phyloP scores from a whole-genome alignment of 225 moss, liverwort and hornwort genomes.

The Physcomitrium patens region DNA sequence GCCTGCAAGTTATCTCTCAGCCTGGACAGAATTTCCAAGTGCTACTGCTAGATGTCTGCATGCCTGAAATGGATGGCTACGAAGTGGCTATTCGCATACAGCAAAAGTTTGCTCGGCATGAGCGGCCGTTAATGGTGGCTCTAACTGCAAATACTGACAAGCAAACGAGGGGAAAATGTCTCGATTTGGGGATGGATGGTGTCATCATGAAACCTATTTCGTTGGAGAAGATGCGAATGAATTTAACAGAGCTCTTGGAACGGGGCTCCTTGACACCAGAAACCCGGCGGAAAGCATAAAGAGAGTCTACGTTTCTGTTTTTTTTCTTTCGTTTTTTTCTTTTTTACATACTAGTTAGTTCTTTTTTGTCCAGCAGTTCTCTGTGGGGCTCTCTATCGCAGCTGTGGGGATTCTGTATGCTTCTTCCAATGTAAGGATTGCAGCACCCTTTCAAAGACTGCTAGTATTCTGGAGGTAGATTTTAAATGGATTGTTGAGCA shows the following conservation, averaged over 20 bases:
- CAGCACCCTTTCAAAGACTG: constrained; percentile 30
- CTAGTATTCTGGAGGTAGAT: constrained; percentile 36
- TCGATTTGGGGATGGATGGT: constrained; percentile 69
- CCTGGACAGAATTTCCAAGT: constrained; percentile 66
- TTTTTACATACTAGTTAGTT: constrained; percentile 7
- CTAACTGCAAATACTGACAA: constrained; percentile 71
- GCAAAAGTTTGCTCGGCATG: constrained; percentile 68
- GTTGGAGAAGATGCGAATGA: constrained; percentile 69
- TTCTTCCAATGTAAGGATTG: constrained; percentile 27
- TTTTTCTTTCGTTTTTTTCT: no score
- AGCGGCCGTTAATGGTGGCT: constrained; percentile 69
- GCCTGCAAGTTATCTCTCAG: constrained; percentile 59
- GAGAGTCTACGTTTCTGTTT: constrained; percentile 2
- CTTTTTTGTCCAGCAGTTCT: constrained; percentile 27
- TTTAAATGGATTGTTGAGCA: constrained; percentile 41
- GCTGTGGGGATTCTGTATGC: constrained; percentile 31
- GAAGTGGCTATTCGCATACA: constrained; percentile 75
- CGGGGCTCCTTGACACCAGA: constrained; percentile 57
- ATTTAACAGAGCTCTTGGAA: constrained; percentile 67
- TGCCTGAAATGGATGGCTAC: constrained; percentile 82
- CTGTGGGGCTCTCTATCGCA: constrained; percentile 18
- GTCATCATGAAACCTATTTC: constrained; percentile 75
- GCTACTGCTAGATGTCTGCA: constrained; percentile 65
- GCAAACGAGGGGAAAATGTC: constrained; percentile 52
- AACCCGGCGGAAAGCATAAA: constrained; percentile 56